Conservation (phyloP, 371 early-diverging fungal species). For the Lichtheimia hyalospora region DNA sequence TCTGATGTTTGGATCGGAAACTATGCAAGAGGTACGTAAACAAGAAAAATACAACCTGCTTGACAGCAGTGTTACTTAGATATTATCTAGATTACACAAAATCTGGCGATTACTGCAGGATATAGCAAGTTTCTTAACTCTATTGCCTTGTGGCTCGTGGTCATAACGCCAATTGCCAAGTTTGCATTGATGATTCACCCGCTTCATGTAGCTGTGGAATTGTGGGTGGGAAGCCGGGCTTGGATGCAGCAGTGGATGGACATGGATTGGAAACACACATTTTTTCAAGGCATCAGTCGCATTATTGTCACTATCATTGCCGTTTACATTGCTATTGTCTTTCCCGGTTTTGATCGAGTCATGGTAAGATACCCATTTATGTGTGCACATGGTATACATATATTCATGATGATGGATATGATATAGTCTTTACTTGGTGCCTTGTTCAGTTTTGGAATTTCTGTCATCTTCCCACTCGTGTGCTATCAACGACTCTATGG, state of each 20-base stretch:
- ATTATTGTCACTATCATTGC: conserved; percentile 18
- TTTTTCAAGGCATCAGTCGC: conserved; percentile 16
- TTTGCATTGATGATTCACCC: conserved; percentile 57
- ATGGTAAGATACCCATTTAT: conserved; percentile 38
- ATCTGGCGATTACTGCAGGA: conserved; percentile 42
- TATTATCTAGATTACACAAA: conserved; percentile 65
- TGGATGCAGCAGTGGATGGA: conserved; percentile 18
- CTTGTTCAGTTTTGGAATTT: conserved; percentile 48
- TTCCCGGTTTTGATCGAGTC: conserved; percentile 66
- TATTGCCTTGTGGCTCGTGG: conserved; percentile 28
- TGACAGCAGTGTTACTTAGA: neutral
- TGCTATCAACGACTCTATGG: conserved; percentile 52
- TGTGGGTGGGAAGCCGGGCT: conserved; percentile 12
- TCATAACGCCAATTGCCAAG: conserved; percentile 29
- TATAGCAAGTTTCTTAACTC: conserved; percentile 23
- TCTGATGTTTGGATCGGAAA: conserved; percentile 71
- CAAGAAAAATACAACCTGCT: neutral
- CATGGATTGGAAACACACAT: conserved; percentile 15
- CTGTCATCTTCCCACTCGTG: conserved; percentile 53
- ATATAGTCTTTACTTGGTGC: conserved; percentile 33
- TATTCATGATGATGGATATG: too few species aligned
- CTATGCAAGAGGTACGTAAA: conserved; percentile 53
- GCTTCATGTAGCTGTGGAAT: conserved; percentile 52
- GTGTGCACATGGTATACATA: neutral
- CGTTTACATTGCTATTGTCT: conserved; percentile 43